Base-by-base conservation (phyloP, 768 basidiomycete genomes). In the Lentinula detonsa region DNA sequence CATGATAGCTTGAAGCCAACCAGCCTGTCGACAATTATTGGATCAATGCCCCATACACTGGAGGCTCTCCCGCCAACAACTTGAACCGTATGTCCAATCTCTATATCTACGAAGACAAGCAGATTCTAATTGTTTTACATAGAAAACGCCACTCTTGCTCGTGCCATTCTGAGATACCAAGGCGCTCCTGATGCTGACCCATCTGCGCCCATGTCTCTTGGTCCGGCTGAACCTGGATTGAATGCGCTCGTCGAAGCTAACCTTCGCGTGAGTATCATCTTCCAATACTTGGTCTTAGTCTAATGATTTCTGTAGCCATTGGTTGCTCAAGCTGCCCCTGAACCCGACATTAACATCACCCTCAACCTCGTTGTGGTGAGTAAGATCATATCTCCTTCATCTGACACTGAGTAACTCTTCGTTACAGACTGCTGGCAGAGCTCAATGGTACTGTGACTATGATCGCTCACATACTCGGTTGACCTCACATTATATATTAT, bases 1-100 rank as follows among this genome's bases (percentile, higher is more conserved):
- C 18, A 28, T 16, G 5, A 15, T 23, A 54, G 53, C 63, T 76
- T 21, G 62, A 66, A 5, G 79, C 81, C 31, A 72, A 80, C 65
- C 76, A 81, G 61, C 68, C 75, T 0, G 69, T 81, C 0, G 75
- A 62, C 4, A 83, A 82, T 66, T 82, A 82, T 65, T 81, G 80
- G 73, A 69, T 81, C 64, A 75, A 73, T 54, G 74, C 69, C 37
- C 53, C 66, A n/a, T 75, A 72, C 70, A 65, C 66, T 13, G 71
- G 71, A 52, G 73, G 74, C 23, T 64, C 66, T 49, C 71, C 71
- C 1, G 65, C 69, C 9, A 65, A 60, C 54, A 75, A 77, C 63
- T 48, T 63, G 16, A 70, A 74, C 55, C 70, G 75, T 74, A 67
- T 57, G 74, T 61, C 23, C 10, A 33, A 15, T 33, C n/a, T n/a